Conservation (phyloP, 108 stramenopile genomes). For the Fragilaria radians region DNA sequence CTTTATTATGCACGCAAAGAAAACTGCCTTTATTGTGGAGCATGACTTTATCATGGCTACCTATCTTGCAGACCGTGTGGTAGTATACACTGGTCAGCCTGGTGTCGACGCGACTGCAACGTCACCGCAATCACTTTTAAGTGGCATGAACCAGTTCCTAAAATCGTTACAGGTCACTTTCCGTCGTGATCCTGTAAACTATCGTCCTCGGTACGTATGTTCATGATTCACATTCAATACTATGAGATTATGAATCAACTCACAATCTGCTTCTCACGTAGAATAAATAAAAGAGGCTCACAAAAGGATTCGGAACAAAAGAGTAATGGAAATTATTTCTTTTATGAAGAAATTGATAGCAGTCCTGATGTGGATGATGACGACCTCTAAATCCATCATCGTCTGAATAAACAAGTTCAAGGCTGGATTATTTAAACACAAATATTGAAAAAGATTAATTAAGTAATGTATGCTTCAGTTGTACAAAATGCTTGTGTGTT, state of each 20-base stretch:
- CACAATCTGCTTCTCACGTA: slow-evolving; percentile 9
- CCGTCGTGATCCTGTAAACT: slow-evolving; percentile 96
- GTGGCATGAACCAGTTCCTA: slow-evolving; percentile 98
- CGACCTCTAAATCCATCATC: too few relatives aligned
- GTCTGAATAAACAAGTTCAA: too few relatives aligned
- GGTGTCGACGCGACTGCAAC: slow-evolving; percentile 95
- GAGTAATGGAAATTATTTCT: slow-evolving; percentile 95
- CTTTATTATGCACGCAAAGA: slow-evolving; percentile 98
- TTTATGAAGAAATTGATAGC: slow-evolving; percentile 85
- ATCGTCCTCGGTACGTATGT: slow-evolving; percentile 79
- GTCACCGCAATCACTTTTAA: slow-evolving; percentile 88
- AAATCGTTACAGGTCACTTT: slow-evolving; percentile 97
- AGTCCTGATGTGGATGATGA: slow-evolving; percentile 53
- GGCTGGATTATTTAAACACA: too few relatives aligned
- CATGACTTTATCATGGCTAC: slow-evolving; percentile 99
- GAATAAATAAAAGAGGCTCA: slow-evolving; percentile 92
- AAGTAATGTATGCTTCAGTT: too few relatives aligned
- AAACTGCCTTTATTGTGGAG: slow-evolving; percentile 98
- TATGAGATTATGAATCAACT: too few relatives aligned
- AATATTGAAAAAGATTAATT: too few relatives aligned
- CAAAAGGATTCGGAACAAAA: slow-evolving; percentile 98
- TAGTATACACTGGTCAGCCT: slow-evolving; percentile 94
- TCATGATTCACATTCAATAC: too few relatives aligned
- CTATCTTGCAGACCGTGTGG: slow-evolving; percentile 96
- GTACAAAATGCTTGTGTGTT: too few relatives aligned